Base-by-base conservation (phyloP, 2,329 filamentous ascomycete species). In the Microdochium trichocladiopsis region DNA sequence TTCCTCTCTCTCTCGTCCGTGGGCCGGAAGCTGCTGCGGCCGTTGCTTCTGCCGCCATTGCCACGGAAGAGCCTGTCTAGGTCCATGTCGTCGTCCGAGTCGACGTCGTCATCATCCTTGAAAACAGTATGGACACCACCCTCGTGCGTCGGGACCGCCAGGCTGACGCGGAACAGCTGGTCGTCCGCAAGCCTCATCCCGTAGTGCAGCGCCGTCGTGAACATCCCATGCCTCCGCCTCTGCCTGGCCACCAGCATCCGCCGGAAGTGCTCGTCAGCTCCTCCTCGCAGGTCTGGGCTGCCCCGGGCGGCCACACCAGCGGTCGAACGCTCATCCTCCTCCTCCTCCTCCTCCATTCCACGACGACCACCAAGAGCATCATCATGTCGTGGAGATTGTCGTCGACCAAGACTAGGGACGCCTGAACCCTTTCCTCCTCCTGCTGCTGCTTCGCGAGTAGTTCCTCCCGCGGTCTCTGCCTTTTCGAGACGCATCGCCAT, bases 41-140 rank as follows among this genome's bases (percentile, higher is more conserved):
- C 41, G 5, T 21, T 45, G 12, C 18, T 8, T 4, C 18, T 18
- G 18, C 12, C 21, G 10, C 41, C 22, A n/a, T n/a, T n/a, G n/a
- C n/a, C n/a, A n/a, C n/a, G n/a, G n/a, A n/a, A 18, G 16, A 16
- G n/a, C 41, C 18, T 9, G 12, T 18, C 41, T 45, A 4, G 6
- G n/a, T 8, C 6, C 10, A 5, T 16, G 36, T 41, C 51, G 6
- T 56, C 50, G n/a, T 56, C 50, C n/a, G 51, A 47, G 11, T 60
- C 60, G 5, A 62, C 48, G 10, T 57, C 56, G 22, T 59, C 55
- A 9, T 61, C 55, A 41, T 53, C 52, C 8, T 57, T 55, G 48
- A 61, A 64, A 12, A 57, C 55, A 49, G 65, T 18, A 12, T 45
- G 63, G 4, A 66, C 57, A 33, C 63, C 64, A n/a, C 64, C 63